These are phyloP conservation scores for Achaetomiella virescens DNA, from an alignment of 495 filamentous ascomycete genomes.

Conservation along the genomic window DNA sequence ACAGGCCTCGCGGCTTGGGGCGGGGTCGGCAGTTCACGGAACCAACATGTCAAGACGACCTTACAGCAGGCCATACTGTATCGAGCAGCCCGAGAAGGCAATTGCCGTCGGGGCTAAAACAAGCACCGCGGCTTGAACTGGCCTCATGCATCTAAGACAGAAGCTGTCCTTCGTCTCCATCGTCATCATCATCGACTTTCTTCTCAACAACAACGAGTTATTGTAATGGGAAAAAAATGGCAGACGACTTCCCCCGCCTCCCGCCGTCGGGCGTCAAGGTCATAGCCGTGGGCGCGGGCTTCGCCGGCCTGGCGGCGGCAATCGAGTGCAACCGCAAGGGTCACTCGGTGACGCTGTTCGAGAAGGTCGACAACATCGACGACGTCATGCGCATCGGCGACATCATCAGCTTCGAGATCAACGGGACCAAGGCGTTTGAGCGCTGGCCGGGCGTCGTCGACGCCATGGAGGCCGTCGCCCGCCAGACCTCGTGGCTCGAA, in stretches of 20 bases:
- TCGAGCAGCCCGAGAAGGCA: background rate
- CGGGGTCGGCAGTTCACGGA: no score
- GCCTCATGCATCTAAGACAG: background rate
- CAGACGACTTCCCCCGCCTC: conserved; percentile 19
- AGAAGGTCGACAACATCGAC: conserved; percentile 33
- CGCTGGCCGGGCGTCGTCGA: conserved; percentile 45
- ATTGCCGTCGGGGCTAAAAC: conserved; percentile 8
- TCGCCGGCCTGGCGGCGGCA: conserved; percentile 54
- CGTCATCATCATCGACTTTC: no score
- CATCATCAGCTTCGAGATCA: conserved; percentile 49
- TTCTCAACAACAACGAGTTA: background rate
- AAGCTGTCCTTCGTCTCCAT: background rate
- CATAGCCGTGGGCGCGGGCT: conserved; percentile 55
- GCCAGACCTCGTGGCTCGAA: conserved; percentile 35
- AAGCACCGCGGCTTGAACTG: background rate
- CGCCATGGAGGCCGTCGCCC: conserved; percentile 44
- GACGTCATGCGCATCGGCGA: conserved; percentile 44
- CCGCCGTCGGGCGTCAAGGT: conserved; percentile 47
- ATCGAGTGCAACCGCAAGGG: conserved; percentile 50
- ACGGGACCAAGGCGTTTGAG: conserved; percentile 41
- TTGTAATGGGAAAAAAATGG: background rate
- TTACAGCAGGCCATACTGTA: background rate
- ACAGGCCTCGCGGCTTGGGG: no score
- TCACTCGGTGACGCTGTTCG: conserved; percentile 30
- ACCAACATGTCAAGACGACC: no score